Percentiles rank a stretch among this genome's conserved stretches.
These are phyloP conservation scores for Miscanthus lutarioriparius DNA, from an alignment of 176 grass and related monocot genomes.

Conservation along the genomic window DNA sequence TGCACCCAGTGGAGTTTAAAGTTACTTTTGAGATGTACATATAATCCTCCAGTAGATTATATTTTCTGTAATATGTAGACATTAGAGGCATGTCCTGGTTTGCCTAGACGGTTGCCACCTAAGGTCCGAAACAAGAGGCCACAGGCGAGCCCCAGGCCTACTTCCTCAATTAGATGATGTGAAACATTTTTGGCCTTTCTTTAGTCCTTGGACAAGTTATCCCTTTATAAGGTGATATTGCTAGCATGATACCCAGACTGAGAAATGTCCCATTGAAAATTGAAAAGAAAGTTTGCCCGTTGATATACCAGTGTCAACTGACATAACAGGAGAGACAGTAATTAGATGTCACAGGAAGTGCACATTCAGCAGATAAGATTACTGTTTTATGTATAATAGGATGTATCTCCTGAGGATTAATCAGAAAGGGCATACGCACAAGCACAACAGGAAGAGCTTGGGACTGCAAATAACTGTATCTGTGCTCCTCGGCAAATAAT, in stretches of 20 bases:
- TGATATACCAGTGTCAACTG: too few species aligned
- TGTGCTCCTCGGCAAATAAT: too few species aligned
- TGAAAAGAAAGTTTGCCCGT: background rate
- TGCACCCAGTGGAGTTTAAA: background rate
- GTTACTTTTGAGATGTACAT: slow-evolving; percentile 40
- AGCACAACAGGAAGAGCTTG: too few species aligned
- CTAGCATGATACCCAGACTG: slow-evolving; percentile 20
- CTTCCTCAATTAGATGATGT: slow-evolving; percentile 18
- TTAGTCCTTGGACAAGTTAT: slow-evolving; percentile 12
- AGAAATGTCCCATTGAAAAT: slow-evolving; percentile 10
- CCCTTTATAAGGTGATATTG: background rate
- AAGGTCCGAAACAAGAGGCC: slow-evolving; percentile 6
- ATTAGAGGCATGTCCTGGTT: slow-evolving; percentile 22
- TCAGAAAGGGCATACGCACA: too few species aligned
- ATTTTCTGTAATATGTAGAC: slow-evolving; percentile 36
- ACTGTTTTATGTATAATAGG: background rate
- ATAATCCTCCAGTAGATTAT: slow-evolving; percentile 39
- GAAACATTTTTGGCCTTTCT: slow-evolving; percentile 2
- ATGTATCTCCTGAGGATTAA: background rate
- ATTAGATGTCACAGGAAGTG: too few species aligned
- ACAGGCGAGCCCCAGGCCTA: slow-evolving; percentile 11
- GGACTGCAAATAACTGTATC: too few species aligned
- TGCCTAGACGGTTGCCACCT: slow-evolving; percentile 5
- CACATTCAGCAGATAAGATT: too few species aligned
- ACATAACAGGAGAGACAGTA: background rate